A percentile compares a stretch with the other conserved stretches of the same genome.
These are phyloP conservation scores for Amphicarpaea edgeworthii DNA, from an alignment of 306 rosid genomes.

Conservation along the genomic window DNA sequence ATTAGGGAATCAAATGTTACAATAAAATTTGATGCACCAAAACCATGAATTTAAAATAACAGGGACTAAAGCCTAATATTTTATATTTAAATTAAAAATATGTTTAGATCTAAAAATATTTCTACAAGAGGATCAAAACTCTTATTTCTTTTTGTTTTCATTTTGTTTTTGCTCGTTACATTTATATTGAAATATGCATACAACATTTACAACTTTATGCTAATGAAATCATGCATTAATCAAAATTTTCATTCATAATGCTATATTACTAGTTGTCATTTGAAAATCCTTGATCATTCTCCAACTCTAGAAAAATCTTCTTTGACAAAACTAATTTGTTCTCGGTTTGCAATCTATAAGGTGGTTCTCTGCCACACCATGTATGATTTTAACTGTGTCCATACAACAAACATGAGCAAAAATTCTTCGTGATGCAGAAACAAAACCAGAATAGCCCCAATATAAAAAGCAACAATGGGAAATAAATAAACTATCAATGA, in stretches of 20 bases:
- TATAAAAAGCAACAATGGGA: background rate
- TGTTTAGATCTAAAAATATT: no score
- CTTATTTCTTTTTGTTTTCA: no score
- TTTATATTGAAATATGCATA: no score
- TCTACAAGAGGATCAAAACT: no score
- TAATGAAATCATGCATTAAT: conserved; percentile 2
- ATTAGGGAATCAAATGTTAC: no score
- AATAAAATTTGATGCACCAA: no score
- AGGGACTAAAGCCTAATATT: no score
- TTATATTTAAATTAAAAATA: no score
- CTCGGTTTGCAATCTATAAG: background rate
- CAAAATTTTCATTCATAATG: background rate
- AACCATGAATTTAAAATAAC: no score
- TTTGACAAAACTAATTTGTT: conserved; percentile 6
- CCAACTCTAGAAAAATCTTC: background rate
- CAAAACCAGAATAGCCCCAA: conserved; percentile 3
- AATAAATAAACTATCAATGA: background rate
- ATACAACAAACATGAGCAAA: background rate
- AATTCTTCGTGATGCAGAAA: background rate
- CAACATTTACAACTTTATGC: no score
- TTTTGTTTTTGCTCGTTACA: no score
- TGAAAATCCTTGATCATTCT: background rate
- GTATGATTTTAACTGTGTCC: conserved; percentile 9
- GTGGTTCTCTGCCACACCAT: conserved; percentile 1
- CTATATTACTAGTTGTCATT: background rate